Evolutionary conservation across 2,329 filamentous ascomycete species (phyloP).

Genomic region (Xylaria sp.): DNA sequence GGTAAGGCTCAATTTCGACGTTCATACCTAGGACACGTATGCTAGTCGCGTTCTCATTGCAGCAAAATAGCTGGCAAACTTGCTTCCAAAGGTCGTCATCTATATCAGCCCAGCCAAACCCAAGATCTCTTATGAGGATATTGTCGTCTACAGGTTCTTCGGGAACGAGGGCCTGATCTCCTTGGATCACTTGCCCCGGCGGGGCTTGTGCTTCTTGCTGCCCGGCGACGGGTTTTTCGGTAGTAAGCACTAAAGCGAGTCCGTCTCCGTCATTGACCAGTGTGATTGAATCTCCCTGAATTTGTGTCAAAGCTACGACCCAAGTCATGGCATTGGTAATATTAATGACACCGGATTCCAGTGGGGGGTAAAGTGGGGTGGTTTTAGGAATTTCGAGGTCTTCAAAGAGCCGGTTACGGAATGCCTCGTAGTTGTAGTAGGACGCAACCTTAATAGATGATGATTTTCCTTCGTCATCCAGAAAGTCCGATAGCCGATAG

Average conservation of each 20-base stretch:
- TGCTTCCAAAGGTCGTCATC: neutral
- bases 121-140: neutral
- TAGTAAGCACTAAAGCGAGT: no score
- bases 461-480: neutral
- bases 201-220: no score
- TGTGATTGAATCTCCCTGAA: no score
- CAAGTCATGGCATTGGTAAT: neutral
- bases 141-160: neutral
- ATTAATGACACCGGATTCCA: neutral
- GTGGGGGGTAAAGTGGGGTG: neutral
- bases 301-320: neutral
- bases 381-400: neutral
- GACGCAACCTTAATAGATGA: neutral
- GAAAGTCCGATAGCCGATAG: neutral
- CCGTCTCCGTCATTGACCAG: no score
- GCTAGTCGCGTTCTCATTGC: neutral
- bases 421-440: neutral
- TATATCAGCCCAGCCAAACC: neutral
- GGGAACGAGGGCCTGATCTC: no score
- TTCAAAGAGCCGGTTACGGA: neutral
- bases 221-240: no score
- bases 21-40: neutral
- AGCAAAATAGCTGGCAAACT: neutral
- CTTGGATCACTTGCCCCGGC: no score
- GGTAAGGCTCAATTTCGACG: neutral